Evolutionary conservation across 129 eudicot species (phyloP), one percentile per base, ranked within the genome.

Genomic region (Lactuca saligna): DNA sequence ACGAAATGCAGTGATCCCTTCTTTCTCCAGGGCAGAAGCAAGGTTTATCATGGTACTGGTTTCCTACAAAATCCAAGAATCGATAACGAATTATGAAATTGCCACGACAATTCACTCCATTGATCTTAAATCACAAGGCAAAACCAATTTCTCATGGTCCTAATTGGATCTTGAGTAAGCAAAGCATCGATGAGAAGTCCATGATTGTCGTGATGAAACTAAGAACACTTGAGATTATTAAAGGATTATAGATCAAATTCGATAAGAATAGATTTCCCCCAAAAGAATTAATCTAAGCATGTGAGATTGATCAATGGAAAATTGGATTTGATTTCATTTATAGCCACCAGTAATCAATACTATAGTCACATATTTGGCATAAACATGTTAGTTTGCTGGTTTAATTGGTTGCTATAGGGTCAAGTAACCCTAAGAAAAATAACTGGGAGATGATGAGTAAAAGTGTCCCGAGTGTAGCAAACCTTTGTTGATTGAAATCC

Each of bases 401-500:
- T 25, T 25, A 25, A 25, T 25, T 25, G 29, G 29, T 17, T 55
- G 60, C 9, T 11, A 55, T 44, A 44, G 12, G 11, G 7, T 0
- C 14, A 9, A 55, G 17, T 55, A 10, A 4, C 10, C 60, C 4
- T 44, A 44, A 44, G 9, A 31, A 58, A 58, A 60, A 57, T 13
- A 25, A 9, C 16, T 35, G 65, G 6, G 35, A 60, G 48, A 60
- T 14, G 16, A 58, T 58, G 41, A 11, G 20, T 32, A 35, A 20
- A 68, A 54, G 61, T 39, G 57, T 17, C 33, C 49, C 8, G 20
- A 42, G 29, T 12, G 41, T 12, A 33, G 66, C 68, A 57, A 8
- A 91, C 97, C 97, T 87, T 91, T 50, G 83, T 7, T 61, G 87
- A 75, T 74, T 77, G 82, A 74, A 85, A 87, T 39, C 97, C 97